Conservation (phyloP, 306 rosid species). For the Cyamopsis tetragonoloba region DNA sequence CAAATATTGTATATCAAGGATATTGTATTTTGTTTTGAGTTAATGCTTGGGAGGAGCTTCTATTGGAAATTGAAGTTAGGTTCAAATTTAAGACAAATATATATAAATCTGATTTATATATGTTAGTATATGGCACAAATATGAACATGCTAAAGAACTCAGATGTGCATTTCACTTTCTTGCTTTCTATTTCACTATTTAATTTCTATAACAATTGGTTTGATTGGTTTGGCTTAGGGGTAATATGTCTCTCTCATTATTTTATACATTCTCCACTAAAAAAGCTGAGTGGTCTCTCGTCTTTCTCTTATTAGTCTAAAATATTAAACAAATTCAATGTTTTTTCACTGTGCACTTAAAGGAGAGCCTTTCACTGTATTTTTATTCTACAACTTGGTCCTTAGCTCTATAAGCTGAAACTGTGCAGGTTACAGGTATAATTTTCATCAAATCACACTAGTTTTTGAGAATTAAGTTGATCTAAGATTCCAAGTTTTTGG, state of each 20-base stretch:
- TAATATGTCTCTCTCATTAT: slow-evolving; percentile 33
- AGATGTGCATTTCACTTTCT: slow-evolving; percentile 22
- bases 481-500: not conserved
- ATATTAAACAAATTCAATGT: slow-evolving; percentile 19
- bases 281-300: slow-evolving; percentile 14
- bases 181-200: not conserved
- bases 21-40: not conserved
- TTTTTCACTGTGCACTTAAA: slow-evolving; percentile 21
- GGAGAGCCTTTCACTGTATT: slow-evolving; percentile 3
- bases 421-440: not conserved
- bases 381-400: not conserved
- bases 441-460: not conserved
- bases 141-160: slow-evolving; percentile 25
- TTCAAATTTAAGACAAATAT: no score
- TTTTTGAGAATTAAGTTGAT: not conserved
- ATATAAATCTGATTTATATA: not conserved
- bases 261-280: slow-evolving; percentile 31
- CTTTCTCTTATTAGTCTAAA: slow-evolving; percentile 1
- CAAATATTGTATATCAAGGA: not conserved
- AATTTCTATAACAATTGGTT: slow-evolving; percentile 4
- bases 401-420: not conserved
- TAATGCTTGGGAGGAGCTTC: not conserved
- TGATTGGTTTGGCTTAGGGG: slow-evolving; percentile 25
- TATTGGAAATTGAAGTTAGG: slow-evolving; percentile 31
- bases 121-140: slow-evolving; percentile 7